Evolutionary conservation across 371 early-diverging fungal species (phyloP), one percentile per base, ranked within the genome.

Genomic region (Syncephalastrum monosporum): DNA sequence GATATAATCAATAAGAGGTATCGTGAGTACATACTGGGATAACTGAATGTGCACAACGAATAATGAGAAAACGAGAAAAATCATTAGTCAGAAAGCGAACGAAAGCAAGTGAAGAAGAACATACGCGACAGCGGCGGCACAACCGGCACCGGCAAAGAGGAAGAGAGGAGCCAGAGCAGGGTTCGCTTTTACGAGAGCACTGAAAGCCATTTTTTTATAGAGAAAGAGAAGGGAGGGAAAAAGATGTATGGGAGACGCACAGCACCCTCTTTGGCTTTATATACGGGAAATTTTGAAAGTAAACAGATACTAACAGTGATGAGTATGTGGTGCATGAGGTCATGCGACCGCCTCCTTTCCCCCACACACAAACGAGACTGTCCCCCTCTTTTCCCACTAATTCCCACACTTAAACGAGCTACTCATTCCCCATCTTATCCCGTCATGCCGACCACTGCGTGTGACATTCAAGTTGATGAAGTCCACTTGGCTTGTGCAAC

Each of bases 161-260:
- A 77, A 74, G 42, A 77, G 68, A 51, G 77, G 77, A 43, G 63
- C 72, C 42, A 77, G 51, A 48, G 74, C 77, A 43, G 72, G 69
- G 49, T 77, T 74, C 33, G 64, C 61, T 45, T 65, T 67, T n/a
- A 77, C 47, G 44, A 77, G 58, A 42, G 63, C 25, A 27, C 43
- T 42, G 25, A 69, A 56, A 45, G 57, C 45, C 57, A 60, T 69
- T 14, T n/a, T 56, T 4, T 48, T 27, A n/a, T 46, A 12, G 3
- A 19, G 24, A 56, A 42, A 54, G 53, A 65, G 42, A 41, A 52
- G 45, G 44, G 45, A 50, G 55, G 38, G 38, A 50, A 56, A 55
- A 48, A 50, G 54, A 33, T 33, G 38, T 33, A 33, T 33, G 38
- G 38, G 38, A 33, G 38, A 33, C 38, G 0, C 38, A 33, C 10